Evolutionary conservation across 495 filamentous ascomycete species (phyloP), one percentile per base, ranked within the genome.

Genomic region (Hypoxylon cercidicola): DNA sequence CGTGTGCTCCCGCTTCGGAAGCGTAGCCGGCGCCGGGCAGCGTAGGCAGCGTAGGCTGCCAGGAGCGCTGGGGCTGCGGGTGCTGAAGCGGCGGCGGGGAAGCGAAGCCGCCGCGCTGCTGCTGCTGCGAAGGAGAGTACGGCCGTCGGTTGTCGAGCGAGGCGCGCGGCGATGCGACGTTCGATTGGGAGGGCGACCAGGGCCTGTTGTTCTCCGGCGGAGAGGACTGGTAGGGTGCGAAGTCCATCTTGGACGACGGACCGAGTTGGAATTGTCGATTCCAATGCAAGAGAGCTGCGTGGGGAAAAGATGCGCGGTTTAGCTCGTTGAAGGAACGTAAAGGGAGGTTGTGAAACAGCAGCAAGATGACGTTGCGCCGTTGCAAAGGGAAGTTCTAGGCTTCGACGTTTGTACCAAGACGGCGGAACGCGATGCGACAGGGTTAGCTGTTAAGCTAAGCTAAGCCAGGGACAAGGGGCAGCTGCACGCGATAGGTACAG

Each of bases 181-280:
- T 82, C 52, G 64, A 68, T 55, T 72, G 80, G 62, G 83, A 87
- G 39, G 87, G 92, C 13, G 89, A 94, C 75, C 89, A 85, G 43
- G 87, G 86, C 65, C 90, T 85, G 70, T 84, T 84, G 68, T 85
- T 81, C 81, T 94, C 92, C 19, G 93, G 93, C 11, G 90, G 88
- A 58, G 88, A 88, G 77, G 93, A 84, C 82, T 98, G 94, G 78
- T 98, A 98, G 28, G 94, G 94, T 23, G 94, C 94, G 77, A 98
- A 98, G 77, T 97, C 92, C 91, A 96, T 96, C 35, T 49, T 72
- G 58, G 39, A 28, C 25, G 25, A 28, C 3, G 25, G 7, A 28
- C 25, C 25, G 3, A 28, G 25, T 28, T 20, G n/a, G n/a, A n/a
- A n/a, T n/a, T n/a, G n/a, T n/a, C n/a, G n/a, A n/a, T n/a, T n/a